Percentiles rank a stretch among this genome's conserved stretches.
phyloP scores from a whole-genome alignment of 1,284 basidiomycete genomes.

The Rhodotorula sp. region DNA sequence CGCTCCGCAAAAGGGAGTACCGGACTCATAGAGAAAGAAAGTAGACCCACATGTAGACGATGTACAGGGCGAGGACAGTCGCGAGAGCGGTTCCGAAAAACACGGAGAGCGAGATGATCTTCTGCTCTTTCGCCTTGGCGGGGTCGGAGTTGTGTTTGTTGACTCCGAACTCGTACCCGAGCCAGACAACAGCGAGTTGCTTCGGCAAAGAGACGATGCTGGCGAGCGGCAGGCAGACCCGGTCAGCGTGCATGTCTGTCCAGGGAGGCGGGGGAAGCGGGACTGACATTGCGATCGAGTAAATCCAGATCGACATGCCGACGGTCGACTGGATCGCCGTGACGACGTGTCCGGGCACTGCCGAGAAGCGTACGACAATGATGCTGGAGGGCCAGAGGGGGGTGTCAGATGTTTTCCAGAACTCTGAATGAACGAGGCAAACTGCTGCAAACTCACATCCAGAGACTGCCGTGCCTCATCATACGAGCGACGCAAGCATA shows the following conservation, averaged over 20 bases:
- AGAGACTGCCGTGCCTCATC: conserved; percentile 49
- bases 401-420: conserved; percentile 7
- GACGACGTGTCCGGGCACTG: conserved; percentile 47
- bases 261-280: too few relatives aligned
- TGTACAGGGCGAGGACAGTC: conserved; percentile 31
- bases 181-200: conserved; percentile 46
- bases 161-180: conserved; percentile 38
- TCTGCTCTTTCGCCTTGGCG: conserved; percentile 5
- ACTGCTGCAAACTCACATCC: conserved; percentile 41
- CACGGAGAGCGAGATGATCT: conserved; percentile 17
- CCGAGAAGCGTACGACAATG: conserved; percentile 43
- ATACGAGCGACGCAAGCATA: conserved; percentile 49
- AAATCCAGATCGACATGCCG: conserved; percentile 47
- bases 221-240: too few relatives aligned
- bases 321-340: conserved; percentile 44
- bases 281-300: conserved; percentile 45
- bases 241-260: background rate
- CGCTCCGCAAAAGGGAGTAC: background rate
- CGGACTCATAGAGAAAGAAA: background rate
- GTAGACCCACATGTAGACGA: conserved; percentile 12
- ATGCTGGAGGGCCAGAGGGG: conserved; percentile 8
- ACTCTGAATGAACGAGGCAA: conserved; percentile 35
- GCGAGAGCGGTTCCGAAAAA: conserved; percentile 26
- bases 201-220: conserved; percentile 50
- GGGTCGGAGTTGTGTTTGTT: background rate